Evolutionary conservation across 305 asterid genomes (phyloP).

Genomic region (Fraxinus latifolia): DNA sequence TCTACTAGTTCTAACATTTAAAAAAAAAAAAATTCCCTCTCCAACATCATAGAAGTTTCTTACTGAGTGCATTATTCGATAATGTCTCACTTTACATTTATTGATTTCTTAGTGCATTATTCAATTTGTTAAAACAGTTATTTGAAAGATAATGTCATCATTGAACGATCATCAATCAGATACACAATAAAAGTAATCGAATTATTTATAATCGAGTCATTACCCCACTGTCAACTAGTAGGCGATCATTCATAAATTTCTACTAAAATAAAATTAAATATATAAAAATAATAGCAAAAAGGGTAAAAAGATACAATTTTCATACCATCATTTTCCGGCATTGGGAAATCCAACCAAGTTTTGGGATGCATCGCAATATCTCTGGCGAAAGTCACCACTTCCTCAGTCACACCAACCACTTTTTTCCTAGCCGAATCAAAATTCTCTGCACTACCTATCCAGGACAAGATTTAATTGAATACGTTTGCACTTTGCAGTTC

Average conservation of each 20-base stretch:
- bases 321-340: constrained; percentile 48
- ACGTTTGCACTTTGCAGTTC: neutral
- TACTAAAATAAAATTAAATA: neutral
- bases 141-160: neutral
- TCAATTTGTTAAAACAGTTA: neutral
- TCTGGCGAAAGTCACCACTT: constrained; percentile 74
- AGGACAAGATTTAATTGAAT: neutral
- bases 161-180: constrained; percentile 14
- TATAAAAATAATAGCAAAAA: constrained; percentile 7
- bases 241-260: neutral
- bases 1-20: neutral
- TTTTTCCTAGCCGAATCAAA: constrained; percentile 29
- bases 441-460: neutral
- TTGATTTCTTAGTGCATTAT: neutral
- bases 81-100: neutral
- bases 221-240: neutral
- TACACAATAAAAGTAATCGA: neutral
- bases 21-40: neutral
- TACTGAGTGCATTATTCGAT: neutral
- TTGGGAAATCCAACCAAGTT: constrained; percentile 94
- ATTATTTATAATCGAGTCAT: neutral
- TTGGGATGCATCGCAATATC: constrained; percentile 86
- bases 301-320: neutral
- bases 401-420: constrained; percentile 77
- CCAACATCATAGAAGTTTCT: neutral